Evolutionary conservation across 768 basidiomycete species (phyloP), one percentile per base, ranked within the genome.

Genomic region (Sutorius australiensis): DNA sequence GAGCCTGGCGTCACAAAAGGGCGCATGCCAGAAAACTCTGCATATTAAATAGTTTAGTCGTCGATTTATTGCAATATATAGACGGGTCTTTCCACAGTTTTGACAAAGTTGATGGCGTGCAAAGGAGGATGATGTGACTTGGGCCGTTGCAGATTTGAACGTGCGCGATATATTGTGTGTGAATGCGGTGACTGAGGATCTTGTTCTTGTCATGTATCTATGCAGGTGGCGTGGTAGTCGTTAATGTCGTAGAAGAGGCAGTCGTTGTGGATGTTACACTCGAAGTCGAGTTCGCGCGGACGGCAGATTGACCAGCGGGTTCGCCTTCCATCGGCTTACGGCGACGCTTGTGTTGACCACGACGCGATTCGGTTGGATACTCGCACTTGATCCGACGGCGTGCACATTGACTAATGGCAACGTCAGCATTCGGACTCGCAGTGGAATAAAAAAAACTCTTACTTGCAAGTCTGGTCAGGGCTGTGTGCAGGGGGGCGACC

Each of bases 351-450:
- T 78, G 77, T 54, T 77, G 75, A 3, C 77, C 77, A 31, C 77
- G 71, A 44, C 74, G 73, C 11, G 75, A 78, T 52, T 78, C 76
- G 46, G 75, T 77, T n/a, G 77, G 77, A 60, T 78, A 78, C 46
- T 70, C 72, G 60, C 77, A 79, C 40, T 68, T 65, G 48, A 77
- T 73, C 31, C 70, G 73, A 53, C 77, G 74, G 54, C 77, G 76
- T 44, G 73, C 66, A 54, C 77, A 79, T 64, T 78, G 77, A 55
- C 77, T 79, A 54, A 56, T 38, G 41, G 47, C 56, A 60, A 63
- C 57, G 52, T 63, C 47, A 59, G 47, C 56, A 43, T 55, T 55
- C 44, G 34, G 27, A 50, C 47, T 43, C 46, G 32, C 38, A 50
- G 48, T 34, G 34, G 42, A 39, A 59, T 14, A 39, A 13, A 39